Base-by-base conservation (phyloP, 2,329 filamentous ascomycete species). In the Aspergillus luchuensis region DNA sequence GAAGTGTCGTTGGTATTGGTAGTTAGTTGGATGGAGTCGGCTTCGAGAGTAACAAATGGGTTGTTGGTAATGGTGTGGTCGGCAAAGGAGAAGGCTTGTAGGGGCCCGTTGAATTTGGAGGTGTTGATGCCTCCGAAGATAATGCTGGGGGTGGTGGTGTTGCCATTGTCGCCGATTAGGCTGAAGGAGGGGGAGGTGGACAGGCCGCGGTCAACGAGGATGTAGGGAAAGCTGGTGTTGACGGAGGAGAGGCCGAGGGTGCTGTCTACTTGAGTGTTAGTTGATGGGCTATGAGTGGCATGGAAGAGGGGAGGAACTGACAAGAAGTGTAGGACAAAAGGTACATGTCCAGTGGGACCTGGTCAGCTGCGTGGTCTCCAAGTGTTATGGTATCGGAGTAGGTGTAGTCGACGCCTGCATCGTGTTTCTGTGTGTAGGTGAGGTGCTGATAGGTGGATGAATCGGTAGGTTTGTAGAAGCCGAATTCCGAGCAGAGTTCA, bases 91-190 rank as follows among this genome's bases (percentile, higher is more conserved):
- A 59, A 59, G 57, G 57, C 49, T n/a, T 59, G 57, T 1, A 59
- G 39, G 11, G 57, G 57, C 4, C 47, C 47, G 21, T 48, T 41
- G 57, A 54, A 59, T 47, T 59, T 59, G 38, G 57, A 49, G 13
- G 57, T 45, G 30, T 59, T 59, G 57, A 59, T 54, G 50, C 49
- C 57, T 23, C 57, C 57, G 21, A 59, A 59, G 15, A 59, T 25
- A 19, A 59, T 39, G 39, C 39, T 43, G 39, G 39, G 13, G n/a
- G 8, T 15, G n/a, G 8, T 43, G 39, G 39, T 43, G 5, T 30
- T 25, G 17, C 57, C 57, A 8, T 28, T 19, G 25, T 59, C 49
- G n/a, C 49, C 41, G 19, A 49, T 54, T 2, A 39, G 28, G 36
- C 57, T 59, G 50, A 59, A 54, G 28, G 50, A 59, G 7, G 57